Percentiles rank a stretch among this genome's conserved stretches.
phyloP scores from a whole-genome alignment of 208 protist species.

The Borovskyia barvae region DNA sequence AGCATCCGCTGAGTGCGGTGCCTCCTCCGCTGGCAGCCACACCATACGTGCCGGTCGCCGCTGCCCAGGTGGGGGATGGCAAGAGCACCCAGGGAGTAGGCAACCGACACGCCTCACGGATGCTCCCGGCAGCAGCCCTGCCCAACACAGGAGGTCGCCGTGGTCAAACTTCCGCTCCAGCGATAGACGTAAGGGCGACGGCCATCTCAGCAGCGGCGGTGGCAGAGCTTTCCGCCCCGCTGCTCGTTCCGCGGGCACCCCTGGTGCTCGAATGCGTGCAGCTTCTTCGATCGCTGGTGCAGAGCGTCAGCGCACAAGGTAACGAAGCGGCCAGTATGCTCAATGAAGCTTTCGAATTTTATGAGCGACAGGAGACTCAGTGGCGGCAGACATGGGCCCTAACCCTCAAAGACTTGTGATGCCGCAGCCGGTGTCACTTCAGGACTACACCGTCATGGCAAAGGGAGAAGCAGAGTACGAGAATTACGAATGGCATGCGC shows the following conservation, averaged over 20 bases:
- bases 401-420: constrained; percentile 43
- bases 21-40: constrained; percentile 18
- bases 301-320: constrained; percentile 35
- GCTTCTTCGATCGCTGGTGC: constrained; percentile 49
- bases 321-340: constrained; percentile 39
- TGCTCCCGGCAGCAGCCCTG: not conserved
- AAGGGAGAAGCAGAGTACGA: too few species aligned
- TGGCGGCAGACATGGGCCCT: constrained; percentile 65
- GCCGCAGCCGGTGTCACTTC: too few species aligned
- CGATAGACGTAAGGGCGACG: constrained; percentile 1
- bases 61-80: not conserved
- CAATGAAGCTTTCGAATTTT: constrained; percentile 46
- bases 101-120: not conserved
- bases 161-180: not conserved
- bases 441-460: too few species aligned
- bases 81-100: not conserved
- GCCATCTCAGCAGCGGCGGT: not conserved
- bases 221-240: constrained; percentile 23
- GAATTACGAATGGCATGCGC: too few species aligned
- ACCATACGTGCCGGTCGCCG: constrained; percentile 35
- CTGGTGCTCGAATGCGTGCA: constrained; percentile 60
- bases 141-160: not conserved
- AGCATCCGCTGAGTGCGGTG: constrained; percentile 40
- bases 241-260: constrained; percentile 52
- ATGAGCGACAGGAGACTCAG: constrained; percentile 49